Percentiles rank a stretch among this genome's conserved stretches.
Evolutionary conservation across 75 land plant species (phyloP).

Genomic region (Azolla pinnata): DNA sequence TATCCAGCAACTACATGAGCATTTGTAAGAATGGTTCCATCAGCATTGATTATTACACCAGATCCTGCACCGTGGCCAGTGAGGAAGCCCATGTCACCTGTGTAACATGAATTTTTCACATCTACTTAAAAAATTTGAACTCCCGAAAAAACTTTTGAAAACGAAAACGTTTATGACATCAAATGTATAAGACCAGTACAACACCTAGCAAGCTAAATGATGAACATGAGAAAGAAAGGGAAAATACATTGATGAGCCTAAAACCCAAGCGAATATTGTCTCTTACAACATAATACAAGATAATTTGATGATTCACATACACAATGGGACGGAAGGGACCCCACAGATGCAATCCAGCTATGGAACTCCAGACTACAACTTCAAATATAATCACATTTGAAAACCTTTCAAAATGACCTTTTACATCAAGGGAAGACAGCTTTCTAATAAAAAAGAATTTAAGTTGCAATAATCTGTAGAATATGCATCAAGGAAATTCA

Average conservation of each 20-base stretch:
- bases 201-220: too few species aligned
- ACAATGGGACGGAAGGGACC: too few species aligned
- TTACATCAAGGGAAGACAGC: not conserved
- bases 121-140: too few species aligned
- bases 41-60: conserved; percentile 68
- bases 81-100: conserved; percentile 44
- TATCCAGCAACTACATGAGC: conserved; percentile 74
- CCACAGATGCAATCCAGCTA: not conserved
- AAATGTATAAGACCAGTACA: too few species aligned
- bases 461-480: too few species aligned
- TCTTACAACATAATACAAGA: not conserved
- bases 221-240: not conserved
- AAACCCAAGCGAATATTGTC: not conserved
- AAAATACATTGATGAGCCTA: not conserved
- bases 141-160: too few species aligned
- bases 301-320: too few species aligned
- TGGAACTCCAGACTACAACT: not conserved
- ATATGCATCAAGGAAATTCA: not conserved
- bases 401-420: not conserved
- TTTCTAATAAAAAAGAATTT: not conserved
- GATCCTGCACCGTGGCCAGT: conserved; percentile 59
- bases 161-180: too few species aligned
- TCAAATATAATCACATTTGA: not conserved
- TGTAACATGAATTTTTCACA: too few species aligned
- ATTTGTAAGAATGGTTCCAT: conserved; percentile 94